phyloP scores from a whole-genome alignment of 768 basidiomycete species.

The Kwoniella europaea region DNA sequence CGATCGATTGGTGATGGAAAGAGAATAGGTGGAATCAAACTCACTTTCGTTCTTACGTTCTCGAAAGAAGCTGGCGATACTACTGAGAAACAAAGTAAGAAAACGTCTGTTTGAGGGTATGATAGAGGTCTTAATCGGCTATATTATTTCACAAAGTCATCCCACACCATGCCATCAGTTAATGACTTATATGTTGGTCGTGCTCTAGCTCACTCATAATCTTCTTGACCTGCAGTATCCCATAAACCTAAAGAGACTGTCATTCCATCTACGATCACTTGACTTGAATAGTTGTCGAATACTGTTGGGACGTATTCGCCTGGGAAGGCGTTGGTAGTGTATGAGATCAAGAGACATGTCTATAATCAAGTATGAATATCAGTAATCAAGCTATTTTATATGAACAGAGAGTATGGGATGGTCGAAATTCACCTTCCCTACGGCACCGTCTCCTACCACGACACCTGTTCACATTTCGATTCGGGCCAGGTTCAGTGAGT shows the following conservation, averaged over 20 bases:
- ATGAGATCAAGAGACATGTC: constrained; percentile 99
- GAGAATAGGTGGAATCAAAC: not conserved
- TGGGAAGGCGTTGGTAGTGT: constrained; percentile 97
- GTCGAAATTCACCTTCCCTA: constrained; percentile 75
- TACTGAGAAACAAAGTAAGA: constrained; percentile 91
- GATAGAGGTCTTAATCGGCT: constrained; percentile 68
- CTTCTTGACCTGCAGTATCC: constrained; percentile 59
- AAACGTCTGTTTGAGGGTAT: constrained; percentile 99
- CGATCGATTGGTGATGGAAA: not conserved
- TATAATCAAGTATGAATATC: constrained; percentile 54
- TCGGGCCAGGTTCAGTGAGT: constrained; percentile 4
- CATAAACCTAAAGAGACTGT: constrained; percentile 87
- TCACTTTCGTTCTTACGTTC: constrained; percentile 75
- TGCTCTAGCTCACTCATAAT: constrained; percentile 51
- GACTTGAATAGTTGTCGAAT: constrained; percentile 94
- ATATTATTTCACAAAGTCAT: not conserved
- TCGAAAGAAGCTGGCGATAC: constrained; percentile 89
- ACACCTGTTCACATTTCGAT: constrained; percentile 68
- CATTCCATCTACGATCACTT: constrained; percentile 98
- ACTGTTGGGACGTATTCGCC: constrained; percentile 65
- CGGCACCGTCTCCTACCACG: constrained; percentile 97
- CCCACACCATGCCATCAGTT: not conserved
- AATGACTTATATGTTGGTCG: not conserved
- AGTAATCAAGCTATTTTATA: not conserved
- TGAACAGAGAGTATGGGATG: too few relatives aligned